Evolutionary conservation across 2,329 filamentous ascomycete genomes (phyloP).

Genomic region (Sclerotinia sclerotiorum): DNA sequence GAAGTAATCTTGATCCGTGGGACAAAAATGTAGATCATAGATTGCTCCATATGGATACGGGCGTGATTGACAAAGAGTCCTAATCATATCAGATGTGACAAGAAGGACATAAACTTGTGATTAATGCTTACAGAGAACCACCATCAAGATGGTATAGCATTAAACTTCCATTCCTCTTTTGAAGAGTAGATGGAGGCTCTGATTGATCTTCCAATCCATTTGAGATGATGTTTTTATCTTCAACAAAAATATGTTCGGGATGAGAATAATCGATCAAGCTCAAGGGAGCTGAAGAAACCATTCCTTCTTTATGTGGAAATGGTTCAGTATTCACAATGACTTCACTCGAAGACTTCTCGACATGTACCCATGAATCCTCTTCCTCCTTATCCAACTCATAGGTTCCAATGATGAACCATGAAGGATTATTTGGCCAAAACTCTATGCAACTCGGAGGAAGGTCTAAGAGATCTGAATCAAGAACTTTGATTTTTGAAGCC

Average conservation of each 20-base stretch:
- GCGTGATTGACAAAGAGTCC: constrained; percentile 58
- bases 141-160: constrained; percentile 41
- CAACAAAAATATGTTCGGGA: background rate
- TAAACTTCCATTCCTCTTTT: constrained; percentile 72
- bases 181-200: constrained; percentile 44
- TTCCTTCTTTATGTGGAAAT: constrained; percentile 4
- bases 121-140: constrained; percentile 18
- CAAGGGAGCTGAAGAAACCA: constrained; percentile 13
- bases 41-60: constrained; percentile 66
- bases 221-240: background rate
- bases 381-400: constrained; percentile 67
- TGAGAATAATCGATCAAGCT: constrained; percentile 18
- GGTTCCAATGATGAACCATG: constrained; percentile 76
- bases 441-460: constrained; percentile 77
- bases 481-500: constrained; percentile 20
- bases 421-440: constrained; percentile 61
- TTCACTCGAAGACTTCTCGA: background rate
- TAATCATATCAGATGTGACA: constrained; percentile 39
- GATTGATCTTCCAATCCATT: constrained; percentile 17
- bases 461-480: constrained; percentile 47
- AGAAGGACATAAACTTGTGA: background rate
- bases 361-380: constrained; percentile 27
- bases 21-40: constrained; percentile 81
- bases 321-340: constrained; percentile 1
- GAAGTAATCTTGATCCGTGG: constrained; percentile 55